These are phyloP conservation scores for Cladosporium sphaerospermum DNA, from an alignment of 2,329 filamentous ascomycete species.

Conservation along the genomic window DNA sequence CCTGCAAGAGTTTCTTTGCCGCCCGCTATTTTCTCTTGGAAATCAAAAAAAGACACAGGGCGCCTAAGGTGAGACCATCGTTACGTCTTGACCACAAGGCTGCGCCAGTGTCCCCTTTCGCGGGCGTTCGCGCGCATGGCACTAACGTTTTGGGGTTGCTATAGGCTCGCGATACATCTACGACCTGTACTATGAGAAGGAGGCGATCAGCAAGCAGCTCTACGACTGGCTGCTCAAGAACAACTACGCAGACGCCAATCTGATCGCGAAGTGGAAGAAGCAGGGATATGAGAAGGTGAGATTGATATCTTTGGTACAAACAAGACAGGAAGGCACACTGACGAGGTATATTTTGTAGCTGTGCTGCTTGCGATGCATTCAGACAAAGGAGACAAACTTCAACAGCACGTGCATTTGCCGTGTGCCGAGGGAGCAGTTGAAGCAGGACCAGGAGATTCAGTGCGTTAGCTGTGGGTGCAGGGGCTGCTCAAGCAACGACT, in stretches of 20 bases:
- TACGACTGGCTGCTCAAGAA: slow-evolving; percentile 98
- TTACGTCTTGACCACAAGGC: slow-evolving; percentile 23
- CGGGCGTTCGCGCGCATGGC: neutral
- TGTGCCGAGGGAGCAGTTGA: slow-evolving; percentile 81
- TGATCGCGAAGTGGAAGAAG: slow-evolving; percentile 99
- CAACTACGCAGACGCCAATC: slow-evolving; percentile 84
- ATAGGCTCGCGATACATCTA: slow-evolving; percentile 78
- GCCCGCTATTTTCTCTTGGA: neutral
- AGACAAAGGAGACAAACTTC: slow-evolving; percentile 99
- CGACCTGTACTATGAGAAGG: slow-evolving; percentile 95
- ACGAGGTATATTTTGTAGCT: slow-evolving; percentile 47
- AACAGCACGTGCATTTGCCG: slow-evolving; percentile 95
- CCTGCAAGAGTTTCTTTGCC: neutral
- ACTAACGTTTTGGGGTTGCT: neutral
- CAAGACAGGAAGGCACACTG: neutral
- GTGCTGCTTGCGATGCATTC: slow-evolving; percentile 91
- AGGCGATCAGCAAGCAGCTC: slow-evolving; percentile 83
- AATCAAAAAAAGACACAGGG: slow-evolving; percentile 9
- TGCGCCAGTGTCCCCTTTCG: slow-evolving; percentile 5
- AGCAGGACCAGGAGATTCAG: slow-evolving; percentile 83
- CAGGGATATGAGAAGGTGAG: slow-evolving; percentile 91
- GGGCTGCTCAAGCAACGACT: slow-evolving; percentile 84
- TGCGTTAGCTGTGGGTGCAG: slow-evolving; percentile 93
- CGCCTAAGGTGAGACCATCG: slow-evolving; percentile 29
- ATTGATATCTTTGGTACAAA: neutral